Evolutionary conservation across 2,329 filamentous ascomycete species (phyloP).

Genomic region (Emergomyces africanus): DNA sequence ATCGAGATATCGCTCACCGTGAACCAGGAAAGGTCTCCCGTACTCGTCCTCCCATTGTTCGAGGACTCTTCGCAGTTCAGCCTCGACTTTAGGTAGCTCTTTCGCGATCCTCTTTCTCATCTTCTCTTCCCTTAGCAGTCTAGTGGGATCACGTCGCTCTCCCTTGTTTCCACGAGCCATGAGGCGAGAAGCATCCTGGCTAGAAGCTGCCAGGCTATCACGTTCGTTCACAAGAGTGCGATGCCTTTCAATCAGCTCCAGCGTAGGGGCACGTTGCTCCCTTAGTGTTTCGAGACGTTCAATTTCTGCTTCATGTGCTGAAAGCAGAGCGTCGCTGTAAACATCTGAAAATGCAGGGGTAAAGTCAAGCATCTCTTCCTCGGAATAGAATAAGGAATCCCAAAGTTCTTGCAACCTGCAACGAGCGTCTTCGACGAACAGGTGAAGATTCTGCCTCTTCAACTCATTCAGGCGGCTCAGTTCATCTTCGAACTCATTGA

Average conservation of each 20-base stretch:
- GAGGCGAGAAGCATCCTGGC: constrained; percentile 85
- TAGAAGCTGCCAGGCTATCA: constrained; percentile 76
- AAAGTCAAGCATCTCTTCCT: constrained; percentile 98
- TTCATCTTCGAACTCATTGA: constrained; percentile 95
- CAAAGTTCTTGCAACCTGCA: constrained; percentile 87
- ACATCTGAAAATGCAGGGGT: constrained; percentile 95
- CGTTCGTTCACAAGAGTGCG: constrained; percentile 71
- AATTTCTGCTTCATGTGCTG: constrained; percentile 90
- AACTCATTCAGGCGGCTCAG: constrained; percentile 74
- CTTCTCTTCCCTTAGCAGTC: constrained; percentile 90
- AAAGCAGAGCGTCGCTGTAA: constrained; percentile 87
- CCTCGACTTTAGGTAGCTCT: constrained; percentile 82
- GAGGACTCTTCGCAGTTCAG: constrained; percentile 68
- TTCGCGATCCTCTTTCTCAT: constrained; percentile 96
- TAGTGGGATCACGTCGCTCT: constrained; percentile 86
- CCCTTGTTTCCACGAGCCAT: constrained; percentile 88
- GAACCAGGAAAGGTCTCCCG: constrained; percentile 82
- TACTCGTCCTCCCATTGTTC: constrained; percentile 90
- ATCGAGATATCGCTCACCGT: constrained; percentile 83
- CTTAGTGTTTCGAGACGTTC: constrained; percentile 63
- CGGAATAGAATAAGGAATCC: constrained; percentile 87
- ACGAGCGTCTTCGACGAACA: constrained; percentile 91
- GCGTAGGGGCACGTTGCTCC: constrained; percentile 74
- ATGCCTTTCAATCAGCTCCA: constrained; percentile 74
- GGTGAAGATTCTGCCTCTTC: constrained; percentile 85